Evolutionary conservation across 1,139 yeast species (phyloP).

Genomic region (Candida albicans): DNA sequence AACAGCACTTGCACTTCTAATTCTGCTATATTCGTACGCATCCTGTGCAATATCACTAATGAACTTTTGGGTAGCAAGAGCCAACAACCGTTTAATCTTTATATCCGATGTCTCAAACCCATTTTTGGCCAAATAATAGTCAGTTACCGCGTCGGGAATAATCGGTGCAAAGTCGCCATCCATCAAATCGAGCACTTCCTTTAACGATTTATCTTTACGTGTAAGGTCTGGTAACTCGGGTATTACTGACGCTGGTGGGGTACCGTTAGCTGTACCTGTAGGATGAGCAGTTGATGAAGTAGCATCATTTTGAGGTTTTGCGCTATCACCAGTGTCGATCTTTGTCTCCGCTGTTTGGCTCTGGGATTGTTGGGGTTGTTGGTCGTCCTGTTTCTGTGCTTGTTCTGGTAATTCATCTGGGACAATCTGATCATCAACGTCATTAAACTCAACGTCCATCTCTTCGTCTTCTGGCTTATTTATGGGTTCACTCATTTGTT

Average conservation of each 20-base stretch:
- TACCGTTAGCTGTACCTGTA: slow-evolving; percentile 7
- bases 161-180: slow-evolving; percentile 90
- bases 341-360: slow-evolving; percentile 7
- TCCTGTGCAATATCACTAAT: slow-evolving; percentile 93
- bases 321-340: slow-evolving; percentile 9
- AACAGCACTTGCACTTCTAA: slow-evolving; percentile 80
- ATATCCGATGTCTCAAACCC: slow-evolving; percentile 85
- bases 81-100: slow-evolving; percentile 80
- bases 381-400: slow-evolving; percentile 2
- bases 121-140: slow-evolving; percentile 82
- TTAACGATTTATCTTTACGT: slow-evolving; percentile 81
- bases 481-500: slow-evolving; percentile 6
- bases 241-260: slow-evolving; percentile 17
- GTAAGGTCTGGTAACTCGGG: slow-evolving; percentile 71
- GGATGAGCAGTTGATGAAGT: slow-evolving; percentile 12
- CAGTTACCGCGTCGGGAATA: slow-evolving; percentile 98
- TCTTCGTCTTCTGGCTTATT: slow-evolving; percentile 12
- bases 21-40: slow-evolving; percentile 92
- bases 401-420: slow-evolving; percentile 1
- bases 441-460: slow-evolving; percentile 32
- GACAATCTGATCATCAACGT: slow-evolving; percentile 21
- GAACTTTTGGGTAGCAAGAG: slow-evolving; percentile 94
- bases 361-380: slow-evolving; percentile 2
- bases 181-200: slow-evolving; percentile 84
- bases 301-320: slow-evolving; percentile 6